These are phyloP conservation scores for Verticillium longisporum DNA, from an alignment of 2,329 filamentous ascomycete genomes.

Conservation along the genomic window DNA sequence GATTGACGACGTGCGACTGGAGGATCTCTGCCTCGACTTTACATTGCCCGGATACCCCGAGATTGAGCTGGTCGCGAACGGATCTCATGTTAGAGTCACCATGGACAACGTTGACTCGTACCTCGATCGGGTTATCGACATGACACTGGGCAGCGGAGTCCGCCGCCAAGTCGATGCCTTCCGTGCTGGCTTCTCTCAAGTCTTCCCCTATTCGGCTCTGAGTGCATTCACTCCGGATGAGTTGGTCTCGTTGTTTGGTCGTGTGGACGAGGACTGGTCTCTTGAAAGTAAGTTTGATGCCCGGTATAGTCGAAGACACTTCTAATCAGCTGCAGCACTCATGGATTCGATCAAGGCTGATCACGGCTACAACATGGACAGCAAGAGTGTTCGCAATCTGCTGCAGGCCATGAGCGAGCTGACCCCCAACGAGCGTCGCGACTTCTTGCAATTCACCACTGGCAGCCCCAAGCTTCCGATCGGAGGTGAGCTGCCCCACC, in stretches of 20 bases:
- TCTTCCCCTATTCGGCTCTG: conserved; percentile 90
- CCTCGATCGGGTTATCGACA: conserved; percentile 81
- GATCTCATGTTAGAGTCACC: conserved; percentile 67
- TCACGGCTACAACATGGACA: conserved; percentile 98
- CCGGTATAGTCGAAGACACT: neutral
- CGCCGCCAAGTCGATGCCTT: conserved; percentile 87
- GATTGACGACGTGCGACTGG: conserved; percentile 70
- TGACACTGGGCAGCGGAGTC: conserved; percentile 85
- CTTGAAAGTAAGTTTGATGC: conserved; percentile 71
- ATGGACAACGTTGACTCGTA: conserved; percentile 90
- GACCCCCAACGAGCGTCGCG: conserved; percentile 65
- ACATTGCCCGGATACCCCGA: conserved; percentile 85
- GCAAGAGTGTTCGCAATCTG: conserved; percentile 87
- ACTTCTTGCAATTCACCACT: conserved; percentile 96
- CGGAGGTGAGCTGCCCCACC: conserved; percentile 56
- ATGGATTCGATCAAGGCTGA: conserved; percentile 99
- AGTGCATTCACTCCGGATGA: conserved; percentile 94
- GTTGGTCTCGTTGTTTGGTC: conserved; percentile 88
- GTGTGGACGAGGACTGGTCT: conserved; percentile 92
- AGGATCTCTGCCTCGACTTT: conserved; percentile 89
- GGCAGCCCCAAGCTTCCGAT: conserved; percentile 97
- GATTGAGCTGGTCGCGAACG: conserved; percentile 74
- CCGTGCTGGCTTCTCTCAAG: conserved; percentile 82
- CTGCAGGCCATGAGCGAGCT: conserved; percentile 93
- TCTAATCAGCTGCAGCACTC: conserved; percentile 52